Base-by-base conservation (phyloP, 192 early-diverging fungal genomes). In the Gaertneriomyces sp. region DNA sequence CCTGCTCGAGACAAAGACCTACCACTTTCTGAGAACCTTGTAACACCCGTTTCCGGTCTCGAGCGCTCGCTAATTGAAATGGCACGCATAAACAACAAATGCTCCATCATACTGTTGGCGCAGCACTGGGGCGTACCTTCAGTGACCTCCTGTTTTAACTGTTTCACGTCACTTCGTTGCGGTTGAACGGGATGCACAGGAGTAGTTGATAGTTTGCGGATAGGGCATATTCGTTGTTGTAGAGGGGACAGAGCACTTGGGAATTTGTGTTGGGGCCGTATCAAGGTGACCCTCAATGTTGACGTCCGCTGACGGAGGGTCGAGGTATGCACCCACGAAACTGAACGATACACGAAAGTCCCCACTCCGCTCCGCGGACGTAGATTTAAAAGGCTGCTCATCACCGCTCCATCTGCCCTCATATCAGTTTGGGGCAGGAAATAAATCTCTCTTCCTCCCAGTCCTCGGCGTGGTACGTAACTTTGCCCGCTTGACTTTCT, bases 11-110 rank as follows among this genome's bases (percentile, higher is more conserved):
- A n/a, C 79, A 79, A 19, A 84, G 40, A 44, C 64, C 70, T 16
- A 84, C 81, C 10, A 84, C 81, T 66, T 83, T 84, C 45, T 83
- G 74, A 1, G 72, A 74, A 7, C 82, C 82, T 64, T 84, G 64
- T 43, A 84, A 51, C 7, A 49, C 71, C 41, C 61, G 42, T 42
- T 79, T 74, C n/a, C 73, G 42, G 39, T 58, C 20, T 46, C 14
- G 17, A n/a, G 19, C 41, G 8, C 16, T 12, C 12, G 17, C 16
- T 52, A 14, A 2, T 11, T 54, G 19, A 53, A 40, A 33, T 47
- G 52, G 16, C 33, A 16, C 10, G 7, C 10, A 62, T 49, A 19
- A 12, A 11, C 12, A 11, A n/a, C 42, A 19, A 3, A 17, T 10
- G n/a, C 47, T 52, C 49, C 10, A 52, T 38, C 16, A 57, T n/a